Evolutionary conservation across 2,329 filamentous ascomycete species (phyloP).

Genomic region (Exophiala xenobiotica): DNA sequence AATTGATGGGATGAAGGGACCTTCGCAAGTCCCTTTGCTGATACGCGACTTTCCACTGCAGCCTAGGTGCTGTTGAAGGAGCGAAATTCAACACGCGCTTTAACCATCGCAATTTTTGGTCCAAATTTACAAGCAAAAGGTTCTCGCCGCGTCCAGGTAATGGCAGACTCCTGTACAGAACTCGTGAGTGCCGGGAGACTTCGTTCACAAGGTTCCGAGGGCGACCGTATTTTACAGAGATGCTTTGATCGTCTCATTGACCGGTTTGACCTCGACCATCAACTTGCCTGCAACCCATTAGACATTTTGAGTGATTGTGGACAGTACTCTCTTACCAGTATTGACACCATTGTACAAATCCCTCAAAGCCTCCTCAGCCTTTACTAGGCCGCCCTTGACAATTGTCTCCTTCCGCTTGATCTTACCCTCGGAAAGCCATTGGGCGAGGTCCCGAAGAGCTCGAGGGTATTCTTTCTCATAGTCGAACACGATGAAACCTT

Average conservation of each 20-base stretch:
- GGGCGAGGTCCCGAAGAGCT: conserved; percentile 60
- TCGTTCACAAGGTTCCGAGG: background rate
- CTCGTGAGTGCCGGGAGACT: too few species aligned
- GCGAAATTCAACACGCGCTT: too few species aligned
- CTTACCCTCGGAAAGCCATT: conserved; percentile 71
- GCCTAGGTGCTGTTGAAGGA: too few species aligned
- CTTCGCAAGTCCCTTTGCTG: too few species aligned
- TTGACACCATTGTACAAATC: conserved; percentile 68
- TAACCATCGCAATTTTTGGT: too few species aligned
- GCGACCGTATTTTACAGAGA: conserved; percentile 15
- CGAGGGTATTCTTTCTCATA: conserved; percentile 57
- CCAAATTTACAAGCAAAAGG: too few species aligned
- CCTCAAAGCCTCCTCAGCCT: conserved; percentile 62
- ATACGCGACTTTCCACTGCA: too few species aligned
- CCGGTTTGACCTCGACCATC: conserved; percentile 51
- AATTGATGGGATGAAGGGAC: too few species aligned
- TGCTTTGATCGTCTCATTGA: conserved; percentile 30
- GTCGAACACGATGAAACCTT: conserved; percentile 74
- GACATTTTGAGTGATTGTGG: background rate
- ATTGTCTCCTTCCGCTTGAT: conserved; percentile 71
- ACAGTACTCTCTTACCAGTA: conserved; percentile 55
- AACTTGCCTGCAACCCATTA: conserved; percentile 21
- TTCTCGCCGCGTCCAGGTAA: too few species aligned
- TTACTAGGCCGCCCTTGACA: conserved; percentile 64
- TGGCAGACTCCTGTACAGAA: too few species aligned